Evolutionary conservation across 2,329 filamentous ascomycete genomes (phyloP).

Genomic region (Trichophyton benhamiae): DNA sequence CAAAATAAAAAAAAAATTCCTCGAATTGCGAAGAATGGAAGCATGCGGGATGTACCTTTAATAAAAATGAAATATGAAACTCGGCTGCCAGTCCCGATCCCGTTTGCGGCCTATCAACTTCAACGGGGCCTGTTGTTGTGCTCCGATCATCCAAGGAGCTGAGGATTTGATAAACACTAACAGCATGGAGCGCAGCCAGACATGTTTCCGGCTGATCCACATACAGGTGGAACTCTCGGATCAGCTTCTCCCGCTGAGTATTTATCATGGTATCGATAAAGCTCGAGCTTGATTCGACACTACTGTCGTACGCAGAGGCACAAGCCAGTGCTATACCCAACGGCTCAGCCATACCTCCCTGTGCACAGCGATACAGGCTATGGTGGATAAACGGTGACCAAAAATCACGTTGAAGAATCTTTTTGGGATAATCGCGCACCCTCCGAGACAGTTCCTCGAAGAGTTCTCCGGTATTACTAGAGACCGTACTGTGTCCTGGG

Average conservation of each 20-base stretch:
- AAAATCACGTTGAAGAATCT: slow-evolving; percentile 2
- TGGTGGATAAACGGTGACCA: slow-evolving; percentile 4
- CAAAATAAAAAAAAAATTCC: no score
- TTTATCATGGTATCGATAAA: slow-evolving; percentile 1
- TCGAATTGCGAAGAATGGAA: background rate
- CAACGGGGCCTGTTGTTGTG: background rate
- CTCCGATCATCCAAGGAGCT: background rate
- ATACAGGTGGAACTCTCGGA: slow-evolving; percentile 4
- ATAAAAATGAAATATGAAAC: slow-evolving; percentile 4
- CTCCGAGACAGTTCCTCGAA: background rate
- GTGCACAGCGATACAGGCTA: background rate
- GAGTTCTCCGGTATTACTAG: background rate
- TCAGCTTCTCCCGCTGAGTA: slow-evolving; percentile 5
- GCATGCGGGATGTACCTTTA: background rate
- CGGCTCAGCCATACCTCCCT: slow-evolving; percentile 2
- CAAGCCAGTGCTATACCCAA: slow-evolving; percentile 2
- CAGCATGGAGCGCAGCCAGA: background rate
- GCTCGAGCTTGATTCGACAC: background rate
- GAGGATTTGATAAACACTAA: slow-evolving; percentile 2
- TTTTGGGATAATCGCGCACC: background rate
- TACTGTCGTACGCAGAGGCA: background rate
- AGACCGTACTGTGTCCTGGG: background rate
- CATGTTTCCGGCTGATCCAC: slow-evolving; percentile 1
- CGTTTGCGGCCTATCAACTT: background rate
- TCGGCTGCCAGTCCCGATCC: background rate